phyloP scores from a whole-genome alignment of 148 eudicot genomes.

The Dianthus caryophyllus region DNA sequence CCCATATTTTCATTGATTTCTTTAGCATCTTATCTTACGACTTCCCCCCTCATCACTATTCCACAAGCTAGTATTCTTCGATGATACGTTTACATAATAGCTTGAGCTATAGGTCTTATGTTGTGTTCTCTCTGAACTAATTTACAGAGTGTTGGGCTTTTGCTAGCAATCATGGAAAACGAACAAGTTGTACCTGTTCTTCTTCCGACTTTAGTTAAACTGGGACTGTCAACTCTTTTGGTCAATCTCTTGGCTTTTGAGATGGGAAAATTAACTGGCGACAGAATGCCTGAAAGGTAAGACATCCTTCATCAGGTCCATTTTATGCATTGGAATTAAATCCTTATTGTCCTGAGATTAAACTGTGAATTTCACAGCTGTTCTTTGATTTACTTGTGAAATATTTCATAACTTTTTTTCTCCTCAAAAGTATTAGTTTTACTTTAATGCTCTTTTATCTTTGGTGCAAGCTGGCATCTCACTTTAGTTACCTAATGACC shows the following conservation, averaged over 20 bases:
- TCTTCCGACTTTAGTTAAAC: slow-evolving; percentile 54
- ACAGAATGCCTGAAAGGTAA: slow-evolving; percentile 81
- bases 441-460: neutral
- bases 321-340: slow-evolving; percentile 10
- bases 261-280: slow-evolving; percentile 56
- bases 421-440: neutral
- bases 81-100: neutral
- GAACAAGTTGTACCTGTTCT: slow-evolving; percentile 46
- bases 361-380: neutral
- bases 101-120: neutral
- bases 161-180: slow-evolving; percentile 67
- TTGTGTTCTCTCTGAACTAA: slow-evolving; percentile 9
- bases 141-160: slow-evolving; percentile 60
- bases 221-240: slow-evolving; percentile 63
- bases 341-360: neutral
- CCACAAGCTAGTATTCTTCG: neutral
- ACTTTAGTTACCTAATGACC: neutral
- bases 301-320: neutral
- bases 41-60: neutral
- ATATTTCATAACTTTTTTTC: neutral
- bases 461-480: neutral
- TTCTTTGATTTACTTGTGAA: neutral
- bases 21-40: neutral
- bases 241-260: slow-evolving; percentile 70
- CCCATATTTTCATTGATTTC: neutral